Percentiles rank a stretch among this genome's conserved stretches.
Conservation (phyloP, 176 grass and related monocot genomes). For the Oropetium thomaeum region DNA sequence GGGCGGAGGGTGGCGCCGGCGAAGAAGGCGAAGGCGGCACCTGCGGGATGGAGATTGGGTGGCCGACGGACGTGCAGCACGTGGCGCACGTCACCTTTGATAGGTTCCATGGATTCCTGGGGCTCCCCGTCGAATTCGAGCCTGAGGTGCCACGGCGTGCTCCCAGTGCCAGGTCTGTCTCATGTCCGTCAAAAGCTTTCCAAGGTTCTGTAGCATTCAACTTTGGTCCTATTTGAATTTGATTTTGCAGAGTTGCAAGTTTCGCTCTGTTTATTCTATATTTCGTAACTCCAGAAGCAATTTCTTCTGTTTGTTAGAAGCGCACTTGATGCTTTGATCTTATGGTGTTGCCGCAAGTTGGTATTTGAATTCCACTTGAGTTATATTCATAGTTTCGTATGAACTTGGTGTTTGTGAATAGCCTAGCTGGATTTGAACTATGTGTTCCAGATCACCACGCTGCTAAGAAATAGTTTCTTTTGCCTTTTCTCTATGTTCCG, state of each 20-base stretch:
- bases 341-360: not conserved
- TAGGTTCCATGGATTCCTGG: slow-evolving; percentile 92
- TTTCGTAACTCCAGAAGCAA: not conserved
- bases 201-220: not conserved
- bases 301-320: not conserved
- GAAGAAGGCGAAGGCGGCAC: slow-evolving; percentile 1
- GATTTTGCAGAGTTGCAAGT: not conserved
- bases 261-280: not conserved
- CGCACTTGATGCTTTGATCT: not conserved
- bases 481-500: not conserved
- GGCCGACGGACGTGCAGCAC: slow-evolving; percentile 86
- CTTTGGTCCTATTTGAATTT: slow-evolving; percentile 9
- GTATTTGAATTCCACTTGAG: not conserved
- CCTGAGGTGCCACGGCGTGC: slow-evolving; percentile 77
- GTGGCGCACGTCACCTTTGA: slow-evolving; percentile 97
- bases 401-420: not conserved
- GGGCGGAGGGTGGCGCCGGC: slow-evolving; percentile 21
- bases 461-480: slow-evolving; percentile 10
- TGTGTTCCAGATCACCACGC: slow-evolving; percentile 6
- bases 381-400: not conserved
- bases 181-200: not conserved
- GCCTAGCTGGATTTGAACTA: slow-evolving; percentile 8
- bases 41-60: slow-evolving; percentile 80
- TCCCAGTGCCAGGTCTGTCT: slow-evolving; percentile 81
- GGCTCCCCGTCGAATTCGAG: slow-evolving; percentile 93